phyloP scores from a whole-genome alignment of 306 rosid species.

The Ammopiptanthus mongolicus region DNA sequence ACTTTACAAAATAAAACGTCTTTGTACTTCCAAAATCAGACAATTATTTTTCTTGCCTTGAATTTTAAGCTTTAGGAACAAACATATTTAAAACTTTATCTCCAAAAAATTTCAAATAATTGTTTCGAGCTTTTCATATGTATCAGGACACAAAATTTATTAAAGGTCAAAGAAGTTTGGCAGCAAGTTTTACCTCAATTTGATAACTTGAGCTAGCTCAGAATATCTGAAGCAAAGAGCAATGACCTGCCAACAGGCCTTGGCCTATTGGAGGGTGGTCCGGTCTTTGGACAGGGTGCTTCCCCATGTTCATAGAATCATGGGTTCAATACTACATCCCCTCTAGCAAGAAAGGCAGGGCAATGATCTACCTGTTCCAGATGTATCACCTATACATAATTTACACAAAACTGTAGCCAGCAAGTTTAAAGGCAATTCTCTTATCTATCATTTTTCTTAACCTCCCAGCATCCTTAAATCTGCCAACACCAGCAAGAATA shows the following conservation, averaged over 20 bases:
- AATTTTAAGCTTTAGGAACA: not conserved
- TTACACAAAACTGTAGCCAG: slow-evolving; percentile 59
- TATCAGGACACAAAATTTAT: not conserved
- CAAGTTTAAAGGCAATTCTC: slow-evolving; percentile 48
- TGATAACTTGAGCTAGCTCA: not conserved
- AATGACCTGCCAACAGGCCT: not conserved
- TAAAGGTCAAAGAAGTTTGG: not conserved
- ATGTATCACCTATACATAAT: not conserved
- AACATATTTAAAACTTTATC: not conserved
- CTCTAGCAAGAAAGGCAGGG: not conserved
- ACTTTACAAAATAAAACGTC: not conserved
- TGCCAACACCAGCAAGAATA: slow-evolving; percentile 65
- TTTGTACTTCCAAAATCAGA: not conserved
- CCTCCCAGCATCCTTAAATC: slow-evolving; percentile 58
- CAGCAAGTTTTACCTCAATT: not conserved
- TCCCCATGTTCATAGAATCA: not conserved
- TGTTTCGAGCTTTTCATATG: not conserved
- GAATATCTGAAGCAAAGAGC: slow-evolving; percentile 4
- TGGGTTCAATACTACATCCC: not conserved
- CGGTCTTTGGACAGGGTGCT: not conserved
- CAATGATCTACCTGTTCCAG: not conserved
- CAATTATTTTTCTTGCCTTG: not conserved
- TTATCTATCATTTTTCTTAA: slow-evolving; percentile 55
- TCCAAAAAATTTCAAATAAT: not conserved
- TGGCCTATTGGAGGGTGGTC: not conserved